phyloP scores from a whole-genome alignment of 257 asterid genomes.

The Jaltomata sinuosa region DNA sequence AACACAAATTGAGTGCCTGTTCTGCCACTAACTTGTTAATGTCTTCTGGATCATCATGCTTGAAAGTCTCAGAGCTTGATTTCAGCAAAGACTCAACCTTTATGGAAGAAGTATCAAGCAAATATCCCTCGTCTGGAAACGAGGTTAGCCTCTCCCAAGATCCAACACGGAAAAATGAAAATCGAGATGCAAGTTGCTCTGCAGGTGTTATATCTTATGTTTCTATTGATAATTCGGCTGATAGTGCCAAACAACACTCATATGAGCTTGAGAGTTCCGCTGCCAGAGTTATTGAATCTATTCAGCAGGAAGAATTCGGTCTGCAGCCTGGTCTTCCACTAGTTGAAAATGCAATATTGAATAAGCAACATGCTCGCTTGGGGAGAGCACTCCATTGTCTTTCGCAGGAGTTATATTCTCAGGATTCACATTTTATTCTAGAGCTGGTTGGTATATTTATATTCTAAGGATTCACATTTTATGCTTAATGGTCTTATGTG shows the following conservation, averaged over 20 bases:
- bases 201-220: conserved; percentile 16
- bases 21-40: conserved; percentile 15
- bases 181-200: conserved; percentile 10
- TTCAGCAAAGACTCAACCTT: conserved; percentile 14
- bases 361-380: conserved; percentile 94
- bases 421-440: conserved; percentile 93
- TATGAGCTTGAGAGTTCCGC: conserved; percentile 24
- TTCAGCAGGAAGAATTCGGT: conserved; percentile 87
- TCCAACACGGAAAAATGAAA: conserved; percentile 8
- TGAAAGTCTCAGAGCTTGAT: conserved; percentile 18
- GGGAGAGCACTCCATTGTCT: conserved; percentile 99
- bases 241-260: background rate
- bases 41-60: conserved; percentile 30
- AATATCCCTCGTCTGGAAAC: conserved; percentile 11
- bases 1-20: conserved; percentile 37
- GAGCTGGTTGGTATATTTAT: conserved; percentile 67
- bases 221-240: conserved; percentile 10
- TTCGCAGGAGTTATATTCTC: conserved; percentile 92
- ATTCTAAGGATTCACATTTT: conserved; percentile 93
- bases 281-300: conserved; percentile 48
- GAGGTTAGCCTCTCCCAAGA: conserved; percentile 15
- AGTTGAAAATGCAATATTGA: conserved; percentile 57
- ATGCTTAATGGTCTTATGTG: conserved; percentile 13
- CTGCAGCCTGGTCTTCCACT: conserved; percentile 50
- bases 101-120: conserved; percentile 8